These are phyloP conservation scores for Bassia scoparia DNA, from an alignment of 148 eudicot species.

Conservation along the genomic window DNA sequence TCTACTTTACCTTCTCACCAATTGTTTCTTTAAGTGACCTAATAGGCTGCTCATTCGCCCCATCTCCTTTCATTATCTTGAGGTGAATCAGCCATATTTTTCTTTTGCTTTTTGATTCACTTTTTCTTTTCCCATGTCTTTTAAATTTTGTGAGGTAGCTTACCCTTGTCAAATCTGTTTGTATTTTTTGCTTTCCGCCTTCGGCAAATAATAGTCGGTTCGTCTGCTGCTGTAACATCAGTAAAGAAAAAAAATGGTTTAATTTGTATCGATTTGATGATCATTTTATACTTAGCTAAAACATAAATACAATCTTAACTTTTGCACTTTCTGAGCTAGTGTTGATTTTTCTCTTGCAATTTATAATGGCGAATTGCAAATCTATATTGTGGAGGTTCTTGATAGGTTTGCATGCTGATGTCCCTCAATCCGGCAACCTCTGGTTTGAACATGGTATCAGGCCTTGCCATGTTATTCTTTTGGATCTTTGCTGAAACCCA, in stretches of 20 bases:
- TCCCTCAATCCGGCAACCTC: constrained; percentile 97
- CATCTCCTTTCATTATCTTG: not conserved
- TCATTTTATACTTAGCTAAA: not conserved
- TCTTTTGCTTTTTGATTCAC: not conserved
- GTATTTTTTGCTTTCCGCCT: not conserved
- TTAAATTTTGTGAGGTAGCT: not conserved
- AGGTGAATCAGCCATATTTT: not conserved
- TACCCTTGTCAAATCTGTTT: not conserved
- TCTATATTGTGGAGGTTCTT: constrained; percentile 5
- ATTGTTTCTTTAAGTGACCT: not conserved
- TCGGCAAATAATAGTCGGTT: not conserved
- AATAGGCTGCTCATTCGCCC: not conserved
- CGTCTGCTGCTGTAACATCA: not conserved
- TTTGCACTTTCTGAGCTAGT: not conserved
- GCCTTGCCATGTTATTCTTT: constrained; percentile 89
- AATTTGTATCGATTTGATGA: not conserved
- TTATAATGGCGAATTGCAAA: not conserved
- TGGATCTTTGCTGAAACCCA: constrained; percentile 99
- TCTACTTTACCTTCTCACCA: not conserved
- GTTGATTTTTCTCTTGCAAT: constrained; percentile 1
- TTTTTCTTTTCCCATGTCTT: not conserved
- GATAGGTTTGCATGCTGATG: constrained; percentile 97
- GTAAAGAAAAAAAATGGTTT: too few relatives aligned
- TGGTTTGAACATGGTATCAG: constrained; percentile 98
- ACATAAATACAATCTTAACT: not conserved